Conservation (phyloP, 2,329 filamentous ascomycete species). For the Neonectria neomacrospora region DNA sequence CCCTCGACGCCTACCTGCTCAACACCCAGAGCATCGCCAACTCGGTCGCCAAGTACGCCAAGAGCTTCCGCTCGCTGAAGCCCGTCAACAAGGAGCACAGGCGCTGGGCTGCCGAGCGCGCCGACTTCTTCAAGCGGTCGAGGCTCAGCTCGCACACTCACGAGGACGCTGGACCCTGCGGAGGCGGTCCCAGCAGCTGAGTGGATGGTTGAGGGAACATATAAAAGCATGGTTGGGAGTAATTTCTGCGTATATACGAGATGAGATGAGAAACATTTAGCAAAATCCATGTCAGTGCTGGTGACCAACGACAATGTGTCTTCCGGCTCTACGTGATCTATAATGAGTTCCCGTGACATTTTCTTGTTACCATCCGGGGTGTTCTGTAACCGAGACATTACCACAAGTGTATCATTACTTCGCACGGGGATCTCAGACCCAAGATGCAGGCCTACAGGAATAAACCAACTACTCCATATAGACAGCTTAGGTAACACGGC, state of each 20-base stretch:
- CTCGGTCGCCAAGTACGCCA: conserved; percentile 55
- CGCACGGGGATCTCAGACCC: too few relatives aligned
- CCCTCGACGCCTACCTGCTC: conserved; percentile 57
- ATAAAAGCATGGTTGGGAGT: not conserved
- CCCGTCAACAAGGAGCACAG: conserved; percentile 43
- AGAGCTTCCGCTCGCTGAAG: conserved; percentile 52
- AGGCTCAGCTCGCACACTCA: conserved; percentile 38
- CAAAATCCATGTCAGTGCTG: not conserved
- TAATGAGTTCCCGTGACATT: too few relatives aligned
- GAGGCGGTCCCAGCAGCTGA: conserved; percentile 32
- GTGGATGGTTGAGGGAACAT: not conserved
- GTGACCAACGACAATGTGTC: too few relatives aligned
- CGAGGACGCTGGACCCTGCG: conserved; percentile 46
- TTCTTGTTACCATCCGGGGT: too few relatives aligned
- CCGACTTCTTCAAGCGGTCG: conserved; percentile 30
- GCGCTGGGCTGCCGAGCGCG: conserved; percentile 46
- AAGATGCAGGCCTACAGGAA: too few relatives aligned
- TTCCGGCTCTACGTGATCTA: too few relatives aligned
- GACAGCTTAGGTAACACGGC: too few relatives aligned
- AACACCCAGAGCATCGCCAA: conserved; percentile 58
- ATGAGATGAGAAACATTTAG: not conserved
- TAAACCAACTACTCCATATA: too few relatives aligned
- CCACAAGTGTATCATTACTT: too few relatives aligned
- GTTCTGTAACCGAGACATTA: too few relatives aligned
- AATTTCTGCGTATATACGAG: not conserved